These are phyloP conservation scores for Meredithiella fracta DNA, from an alignment of 2,329 filamentous ascomycete species.

Conservation along the genomic window DNA sequence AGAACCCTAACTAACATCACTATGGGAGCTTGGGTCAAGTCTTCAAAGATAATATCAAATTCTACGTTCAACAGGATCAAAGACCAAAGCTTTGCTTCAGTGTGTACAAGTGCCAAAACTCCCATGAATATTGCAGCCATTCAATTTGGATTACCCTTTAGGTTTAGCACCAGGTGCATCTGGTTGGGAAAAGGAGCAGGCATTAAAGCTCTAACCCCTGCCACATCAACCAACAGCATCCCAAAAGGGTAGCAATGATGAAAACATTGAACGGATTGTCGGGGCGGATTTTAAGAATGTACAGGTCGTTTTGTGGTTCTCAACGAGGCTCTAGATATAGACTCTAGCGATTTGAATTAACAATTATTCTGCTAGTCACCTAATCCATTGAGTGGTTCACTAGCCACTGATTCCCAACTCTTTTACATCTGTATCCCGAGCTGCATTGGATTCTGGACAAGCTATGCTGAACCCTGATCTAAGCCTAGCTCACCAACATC, in stretches of 20 bases:
- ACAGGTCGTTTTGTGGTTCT: neutral
- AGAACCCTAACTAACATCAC: neutral
- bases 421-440: neutral
- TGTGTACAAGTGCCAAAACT: neutral
- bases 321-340: neutral
- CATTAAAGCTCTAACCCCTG: slow-evolving; percentile 1
- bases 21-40: neutral
- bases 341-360: neutral
- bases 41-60: neutral
- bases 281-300: neutral
- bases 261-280: slow-evolving; percentile 4
- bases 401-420: neutral
- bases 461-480: neutral
- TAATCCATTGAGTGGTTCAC: neutral
- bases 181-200: slow-evolving; percentile 11
- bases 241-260: neutral
- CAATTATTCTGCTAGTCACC: neutral
- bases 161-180: slow-evolving; percentile 12
- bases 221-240: neutral
- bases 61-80: slow-evolving; percentile 3
- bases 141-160: slow-evolving; percentile 5
- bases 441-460: neutral
- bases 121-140: slow-evolving; percentile 11
- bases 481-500: neutral
- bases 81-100: neutral